Evolutionary conservation across 2,329 filamentous ascomycete species (phyloP), one percentile per base, ranked within the genome.

Genomic region (Nemania sp.): DNA sequence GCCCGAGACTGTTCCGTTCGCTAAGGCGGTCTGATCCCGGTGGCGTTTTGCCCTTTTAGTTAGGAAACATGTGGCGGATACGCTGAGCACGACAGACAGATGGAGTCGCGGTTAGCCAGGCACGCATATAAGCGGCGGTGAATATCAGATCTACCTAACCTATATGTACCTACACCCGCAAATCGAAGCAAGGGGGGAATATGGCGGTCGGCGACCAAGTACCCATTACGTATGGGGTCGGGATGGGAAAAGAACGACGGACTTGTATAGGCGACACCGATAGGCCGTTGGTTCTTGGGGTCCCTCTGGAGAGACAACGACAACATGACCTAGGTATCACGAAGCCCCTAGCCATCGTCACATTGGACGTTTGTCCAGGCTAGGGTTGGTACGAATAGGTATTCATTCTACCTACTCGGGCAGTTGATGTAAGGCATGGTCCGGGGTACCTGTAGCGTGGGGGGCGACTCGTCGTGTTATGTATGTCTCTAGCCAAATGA

Each of bases 61-160:
- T n/a, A 18, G 49, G 51, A 26, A 22, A 43, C 5, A 20, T 20
- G 51, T 49, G 45, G 51, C 56, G 43, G 59, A 29, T 32, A 57
- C 38, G 49, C 45, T 32, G 38, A 53, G 29, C 27, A n/a, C n/a
- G n/a, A n/a, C 6, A n/a, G 7, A 62, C 15, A 22, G 53, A 53
- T 47, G 24, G 58, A 43, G 52, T 35, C 43, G 45, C 15, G 3
- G n/a, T 5, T 41, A 41, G 41, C 11, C 15, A 45, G 5, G 41
- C 22, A 20, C 15, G 49, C 10, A 29, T 53, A 24, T 55, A 29
- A 67, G 65, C 65, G 65, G 65, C 65, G 65, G 65, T 67, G 65
- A 67, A 67, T 59, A 35, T 47, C 27, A 29, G 26, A 32, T n/a
- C 15, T 15, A n/a, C 2, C 11, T 4, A n/a, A 4, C 41, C 15